Evolutionary conservation across 129 eudicot genomes (phyloP).

Genomic region (Lactuca sativa): DNA sequence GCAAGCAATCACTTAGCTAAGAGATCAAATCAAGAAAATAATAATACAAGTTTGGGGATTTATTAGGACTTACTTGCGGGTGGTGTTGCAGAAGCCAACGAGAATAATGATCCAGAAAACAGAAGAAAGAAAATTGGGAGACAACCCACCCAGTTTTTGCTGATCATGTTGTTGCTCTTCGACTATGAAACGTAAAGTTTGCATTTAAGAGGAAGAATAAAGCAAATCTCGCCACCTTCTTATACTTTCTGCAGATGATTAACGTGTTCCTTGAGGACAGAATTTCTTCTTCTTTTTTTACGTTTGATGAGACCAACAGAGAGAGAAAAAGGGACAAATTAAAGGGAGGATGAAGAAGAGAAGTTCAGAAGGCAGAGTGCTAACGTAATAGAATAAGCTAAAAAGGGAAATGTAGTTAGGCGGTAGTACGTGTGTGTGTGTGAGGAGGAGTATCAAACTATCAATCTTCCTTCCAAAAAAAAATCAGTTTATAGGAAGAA

Average conservation of each 20-base stretch:
- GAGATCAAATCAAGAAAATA: neutral
- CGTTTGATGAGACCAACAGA: neutral
- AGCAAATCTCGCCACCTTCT: neutral
- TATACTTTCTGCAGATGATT: conserved; percentile 8
- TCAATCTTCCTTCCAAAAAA: neutral
- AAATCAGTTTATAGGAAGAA: no score
- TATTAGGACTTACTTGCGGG: conserved; percentile 59
- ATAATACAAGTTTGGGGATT: neutral
- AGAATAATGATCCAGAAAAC: conserved; percentile 34
- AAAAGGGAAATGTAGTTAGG: conserved; percentile 6
- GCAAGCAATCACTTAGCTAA: neutral
- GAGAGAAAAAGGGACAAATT: conserved; percentile 13
- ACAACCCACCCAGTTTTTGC: conserved; percentile 30
- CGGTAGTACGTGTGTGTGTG: neutral
- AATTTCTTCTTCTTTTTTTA: conserved; percentile 14
- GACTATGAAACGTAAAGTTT: conserved; percentile 10
- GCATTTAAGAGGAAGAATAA: conserved; percentile 30
- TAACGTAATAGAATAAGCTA: neutral
- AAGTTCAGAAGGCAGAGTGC: neutral
- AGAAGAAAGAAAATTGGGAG: conserved; percentile 44
- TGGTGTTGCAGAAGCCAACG: conserved; percentile 74
- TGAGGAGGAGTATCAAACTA: neutral
- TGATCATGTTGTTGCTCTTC: conserved; percentile 37
- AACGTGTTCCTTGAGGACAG: conserved; percentile 29
- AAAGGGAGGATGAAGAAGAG: neutral